Conservation (phyloP, 2,329 filamentous ascomycete species). For the Colletotrichum phormii region DNA sequence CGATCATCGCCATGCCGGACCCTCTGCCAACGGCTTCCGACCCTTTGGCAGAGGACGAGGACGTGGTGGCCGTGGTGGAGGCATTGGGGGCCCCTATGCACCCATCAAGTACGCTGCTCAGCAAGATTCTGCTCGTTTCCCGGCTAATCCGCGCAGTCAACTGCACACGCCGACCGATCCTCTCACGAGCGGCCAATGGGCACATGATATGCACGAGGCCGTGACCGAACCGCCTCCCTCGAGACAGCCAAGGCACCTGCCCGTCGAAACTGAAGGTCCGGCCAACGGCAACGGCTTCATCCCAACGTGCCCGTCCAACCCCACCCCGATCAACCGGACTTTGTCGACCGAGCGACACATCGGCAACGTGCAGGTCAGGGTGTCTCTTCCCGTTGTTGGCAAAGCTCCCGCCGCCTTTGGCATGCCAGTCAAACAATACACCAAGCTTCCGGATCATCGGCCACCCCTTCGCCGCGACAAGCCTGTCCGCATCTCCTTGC, state of each 20-base stretch:
- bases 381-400: conserved; percentile 79
- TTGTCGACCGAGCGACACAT: conserved; percentile 88
- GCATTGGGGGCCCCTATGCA: conserved; percentile 66
- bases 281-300: conserved; percentile 67
- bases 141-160: conserved; percentile 46
- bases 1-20: conserved; percentile 85
- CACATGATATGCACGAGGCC: conserved; percentile 92
- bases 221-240: conserved; percentile 60
- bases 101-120: conserved; percentile 71
- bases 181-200: conserved; percentile 82
- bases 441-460: conserved; percentile 92
- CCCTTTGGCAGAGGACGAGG: conserved; percentile 77
- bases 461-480: conserved; percentile 96
- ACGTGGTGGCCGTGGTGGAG: conserved; percentile 65
- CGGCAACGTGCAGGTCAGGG: conserved; percentile 86
- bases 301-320: conserved; percentile 68
- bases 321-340: conserved; percentile 76
- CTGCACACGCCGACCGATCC: conserved; percentile 66
- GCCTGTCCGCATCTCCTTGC: conserved; percentile 92
- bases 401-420: conserved; percentile 77
- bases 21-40: conserved; percentile 81
- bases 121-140: conserved; percentile 20
- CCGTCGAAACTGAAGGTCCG: conserved; percentile 58
- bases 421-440: conserved; percentile 89
- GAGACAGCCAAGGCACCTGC: conserved; percentile 56